Conservation (phyloP, 2,329 filamentous ascomycete genomes). For the Colletotrichum spinosum region DNA sequence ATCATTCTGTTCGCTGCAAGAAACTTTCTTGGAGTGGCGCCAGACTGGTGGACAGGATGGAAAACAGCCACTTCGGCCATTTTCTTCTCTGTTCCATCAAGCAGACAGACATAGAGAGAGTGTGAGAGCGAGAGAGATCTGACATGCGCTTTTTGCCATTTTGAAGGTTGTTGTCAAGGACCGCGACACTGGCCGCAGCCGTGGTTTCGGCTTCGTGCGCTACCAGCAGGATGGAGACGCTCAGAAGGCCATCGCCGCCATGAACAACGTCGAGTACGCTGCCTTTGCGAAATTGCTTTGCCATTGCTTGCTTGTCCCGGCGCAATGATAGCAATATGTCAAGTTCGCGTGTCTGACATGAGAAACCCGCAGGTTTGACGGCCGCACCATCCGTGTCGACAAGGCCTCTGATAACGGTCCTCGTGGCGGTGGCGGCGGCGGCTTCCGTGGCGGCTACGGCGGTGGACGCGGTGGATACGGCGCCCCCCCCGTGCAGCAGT, state of each 20-base stretch:
- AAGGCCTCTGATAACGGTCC: conserved; percentile 87
- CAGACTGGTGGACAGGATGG: not conserved
- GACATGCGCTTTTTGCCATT: conserved; percentile 33
- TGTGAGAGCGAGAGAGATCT: conserved; percentile 35
- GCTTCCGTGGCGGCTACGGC: conserved; percentile 56
- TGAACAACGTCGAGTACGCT: conserved; percentile 92
- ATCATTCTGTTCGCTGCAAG: conserved; percentile 35
- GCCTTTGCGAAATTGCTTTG: conserved; percentile 35
- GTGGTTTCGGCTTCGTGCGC: conserved; percentile 96
- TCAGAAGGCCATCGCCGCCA: conserved; percentile 78
- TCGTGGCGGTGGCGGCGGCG: conserved; percentile 67
- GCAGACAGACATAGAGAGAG: conserved; percentile 1
- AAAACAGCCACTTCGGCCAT: conserved; percentile 16
- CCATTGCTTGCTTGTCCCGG: conserved; percentile 40
- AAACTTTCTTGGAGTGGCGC: conserved; percentile 29
- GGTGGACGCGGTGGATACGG: conserved; percentile 50
- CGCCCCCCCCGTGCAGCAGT: conserved; percentile 46
- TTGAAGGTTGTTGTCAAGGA: conserved; percentile 95
- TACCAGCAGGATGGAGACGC: conserved; percentile 83
- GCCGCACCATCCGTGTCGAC: conserved; percentile 93
- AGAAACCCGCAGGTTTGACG: conserved; percentile 78
- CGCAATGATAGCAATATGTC: conserved; percentile 12
- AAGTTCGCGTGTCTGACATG: conserved; percentile 7
- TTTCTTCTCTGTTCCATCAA: conserved; percentile 4
- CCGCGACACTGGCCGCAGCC: conserved; percentile 94